A percentile compares a stretch with the other conserved stretches of the same genome.
Evolutionary conservation across 2,329 filamentous ascomycete genomes (phyloP).

Genomic region (Pseudocercospora cruenta): DNA sequence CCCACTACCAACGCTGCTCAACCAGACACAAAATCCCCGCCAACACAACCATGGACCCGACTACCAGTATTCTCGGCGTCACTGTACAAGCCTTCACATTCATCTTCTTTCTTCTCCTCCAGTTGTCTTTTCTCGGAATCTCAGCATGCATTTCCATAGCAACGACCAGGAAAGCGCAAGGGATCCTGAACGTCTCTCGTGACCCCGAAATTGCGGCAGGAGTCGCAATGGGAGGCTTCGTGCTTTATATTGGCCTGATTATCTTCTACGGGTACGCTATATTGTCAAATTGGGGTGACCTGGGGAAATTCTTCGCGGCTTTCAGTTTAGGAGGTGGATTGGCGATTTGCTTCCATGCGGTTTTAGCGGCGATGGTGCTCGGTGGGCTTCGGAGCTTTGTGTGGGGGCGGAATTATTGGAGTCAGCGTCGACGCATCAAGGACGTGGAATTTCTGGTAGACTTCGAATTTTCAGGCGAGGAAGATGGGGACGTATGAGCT

Average conservation of each 20-base stretch:
- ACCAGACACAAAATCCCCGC: neutral
- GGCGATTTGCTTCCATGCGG: neutral
- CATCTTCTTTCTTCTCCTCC: neutral
- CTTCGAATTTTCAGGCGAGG: neutral
- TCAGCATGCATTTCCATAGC: neutral
- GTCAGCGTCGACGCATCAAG: neutral
- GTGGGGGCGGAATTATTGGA: neutral
- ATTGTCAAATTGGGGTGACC: neutral
- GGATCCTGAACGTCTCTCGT: neutral
- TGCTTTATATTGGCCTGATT: too few species aligned
- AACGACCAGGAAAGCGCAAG: neutral
- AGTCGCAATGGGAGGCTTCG: too few species aligned
- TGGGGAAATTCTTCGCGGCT: neutral
- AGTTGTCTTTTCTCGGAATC: neutral
- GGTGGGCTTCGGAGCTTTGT: neutral
- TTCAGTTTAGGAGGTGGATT: neutral
- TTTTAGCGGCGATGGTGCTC: neutral
- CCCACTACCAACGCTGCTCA: neutral
- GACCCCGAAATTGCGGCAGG: neutral
- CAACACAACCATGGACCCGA: neutral
- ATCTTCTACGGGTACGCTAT: neutral
- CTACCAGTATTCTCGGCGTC: neutral
- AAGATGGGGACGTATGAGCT: too few species aligned
- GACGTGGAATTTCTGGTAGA: neutral
- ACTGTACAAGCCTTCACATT: neutral